Conservation (phyloP, 2,329 filamentous ascomycete genomes). For the Paecilomyces variotii region DNA sequence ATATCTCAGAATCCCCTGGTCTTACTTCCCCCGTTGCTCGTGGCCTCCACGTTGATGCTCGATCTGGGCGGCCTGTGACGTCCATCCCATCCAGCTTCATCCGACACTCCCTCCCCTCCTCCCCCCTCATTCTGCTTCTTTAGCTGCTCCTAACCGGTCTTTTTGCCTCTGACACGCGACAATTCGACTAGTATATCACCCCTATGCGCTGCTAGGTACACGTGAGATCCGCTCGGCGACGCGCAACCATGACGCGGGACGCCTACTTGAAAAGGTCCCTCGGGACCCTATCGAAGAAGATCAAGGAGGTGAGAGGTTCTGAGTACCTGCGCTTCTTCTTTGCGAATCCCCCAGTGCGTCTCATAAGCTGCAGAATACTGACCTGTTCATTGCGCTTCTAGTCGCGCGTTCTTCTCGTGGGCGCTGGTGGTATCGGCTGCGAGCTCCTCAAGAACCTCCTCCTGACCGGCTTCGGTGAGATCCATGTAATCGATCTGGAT, state of each 20-base stretch:
- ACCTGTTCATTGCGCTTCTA: conserved; percentile 30
- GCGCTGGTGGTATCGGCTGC: conserved; percentile 94
- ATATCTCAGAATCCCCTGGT: neutral
- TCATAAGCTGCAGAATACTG: neutral
- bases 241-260: conserved; percentile 31
- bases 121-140: neutral
- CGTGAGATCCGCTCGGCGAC: conserved; percentile 1
- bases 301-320: conserved; percentile 31
- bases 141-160: neutral
- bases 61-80: neutral
- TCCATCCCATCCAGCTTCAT: neutral
- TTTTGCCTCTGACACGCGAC: neutral
- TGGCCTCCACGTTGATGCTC: neutral
- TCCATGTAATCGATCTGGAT: conserved; percentile 93
- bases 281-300: conserved; percentile 30
- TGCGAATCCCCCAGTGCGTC: conserved; percentile 3
- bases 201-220: conserved; percentile 5
- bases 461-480: conserved; percentile 81
- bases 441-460: conserved; percentile 96
- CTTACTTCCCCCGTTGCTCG: neutral
- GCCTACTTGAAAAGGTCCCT: conserved; percentile 37
- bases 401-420: conserved; percentile 86
- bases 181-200: conserved; percentile 2
- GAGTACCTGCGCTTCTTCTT: neutral
- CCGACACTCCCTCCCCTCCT: neutral